Evolutionary conservation across 2,329 filamentous ascomycete genomes (phyloP), one percentile per base, ranked within the genome.

Genomic region (Botrytis pseudocinerea): DNA sequence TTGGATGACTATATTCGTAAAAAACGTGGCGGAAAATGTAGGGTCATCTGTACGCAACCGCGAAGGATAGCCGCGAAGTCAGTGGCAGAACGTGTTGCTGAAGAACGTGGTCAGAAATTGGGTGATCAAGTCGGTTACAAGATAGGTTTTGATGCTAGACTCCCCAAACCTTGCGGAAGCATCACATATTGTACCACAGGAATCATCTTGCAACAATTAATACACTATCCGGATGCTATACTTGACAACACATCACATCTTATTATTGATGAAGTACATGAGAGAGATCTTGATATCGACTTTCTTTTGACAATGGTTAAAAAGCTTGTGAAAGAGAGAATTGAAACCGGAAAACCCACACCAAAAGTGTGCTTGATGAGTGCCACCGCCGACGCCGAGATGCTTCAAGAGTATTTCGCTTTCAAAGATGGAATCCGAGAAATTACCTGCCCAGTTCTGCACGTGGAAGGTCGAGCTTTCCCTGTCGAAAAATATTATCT

Each of bases 171-270:
- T 25, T 64, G 83, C 73, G 87, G 90, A 57, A 91, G 88, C 75
- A 96, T 98, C 78, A 97, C 92, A 0, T 98, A 97, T 80, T 93
- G 97, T 76, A 98, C 95, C 0, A 97, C 95, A 9, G 95, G 95
- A 88, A 93, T 98, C 7, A 84, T 98, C 54, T 87, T 98, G 38
- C 87, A 95, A 72, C 90, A 94, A 9, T 85, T 98, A 35, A 95
- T 98, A 81, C 92, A 92, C 14, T 86, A 88, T 32, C 88, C 91
- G 8, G 91, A 94, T 46, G 92, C 96, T 78, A 90, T 97, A 1
- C 82, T 99, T 62, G 92, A 93, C 8, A 93, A 97, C 80, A 91
- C 98, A 75, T 97, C 93, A 76, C 95, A 98, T 80, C 89, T 98
- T 18, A 91, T 98, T 38, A 93, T 98, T 69, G 95, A 98, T 80